Conservation (phyloP, 805 yeast genomes). For the Tetrapisispora phaffii region DNA sequence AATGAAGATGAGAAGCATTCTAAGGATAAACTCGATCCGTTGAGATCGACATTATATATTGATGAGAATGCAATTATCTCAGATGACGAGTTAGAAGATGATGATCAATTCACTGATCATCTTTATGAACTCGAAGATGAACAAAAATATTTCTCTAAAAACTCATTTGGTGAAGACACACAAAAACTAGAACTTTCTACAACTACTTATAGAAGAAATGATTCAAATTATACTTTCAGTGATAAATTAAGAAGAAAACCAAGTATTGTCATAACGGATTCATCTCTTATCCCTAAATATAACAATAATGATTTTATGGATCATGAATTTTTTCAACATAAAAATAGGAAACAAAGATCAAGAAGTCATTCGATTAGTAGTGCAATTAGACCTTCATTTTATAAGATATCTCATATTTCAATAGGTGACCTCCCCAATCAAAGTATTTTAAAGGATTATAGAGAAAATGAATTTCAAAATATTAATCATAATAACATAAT, state of each 20-base stretch:
- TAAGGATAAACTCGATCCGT: constrained; percentile 3
- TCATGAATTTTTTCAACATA: not conserved
- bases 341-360: not conserved
- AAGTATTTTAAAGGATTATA: not conserved
- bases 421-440: not conserved
- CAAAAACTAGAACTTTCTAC: not conserved
- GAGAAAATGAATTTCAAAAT: not conserved
- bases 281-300: not conserved
- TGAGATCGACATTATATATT: constrained; percentile 19
- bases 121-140: constrained; percentile 5
- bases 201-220: constrained; percentile 8
- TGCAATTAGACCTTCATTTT: not conserved
- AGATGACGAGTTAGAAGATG: constrained; percentile 14
- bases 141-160: not conserved
- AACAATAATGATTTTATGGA: not conserved
- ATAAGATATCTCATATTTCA: not conserved
- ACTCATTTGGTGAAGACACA: constrained; percentile 1
- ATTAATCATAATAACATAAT: not conserved
- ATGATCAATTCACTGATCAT: constrained; percentile 12
- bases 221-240: constrained; percentile 13
- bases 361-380: not conserved
- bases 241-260: constrained; percentile 11
- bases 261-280: constrained; percentile 1
- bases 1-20: not conserved
- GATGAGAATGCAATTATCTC: constrained; percentile 33